A percentile compares a stretch with the other conserved stretches of the same genome.
These are phyloP conservation scores for Leccinum arenicola DNA, from an alignment of 768 basidiomycete genomes.

Conservation along the genomic window DNA sequence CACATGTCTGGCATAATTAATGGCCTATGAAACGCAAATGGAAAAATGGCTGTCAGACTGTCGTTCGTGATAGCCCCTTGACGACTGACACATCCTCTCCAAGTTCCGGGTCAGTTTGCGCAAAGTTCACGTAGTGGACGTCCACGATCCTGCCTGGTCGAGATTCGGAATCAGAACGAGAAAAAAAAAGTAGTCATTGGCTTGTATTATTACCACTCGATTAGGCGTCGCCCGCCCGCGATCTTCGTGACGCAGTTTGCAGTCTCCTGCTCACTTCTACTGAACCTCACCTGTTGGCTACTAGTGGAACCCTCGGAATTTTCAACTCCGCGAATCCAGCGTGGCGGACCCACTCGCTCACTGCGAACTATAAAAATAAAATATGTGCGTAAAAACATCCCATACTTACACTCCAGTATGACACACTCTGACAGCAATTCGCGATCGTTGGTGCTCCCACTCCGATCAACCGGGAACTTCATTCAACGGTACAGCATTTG, in stretches of 20 bases:
- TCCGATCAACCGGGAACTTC: conserved; percentile 11
- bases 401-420: neutral
- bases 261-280: neutral
- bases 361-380: neutral
- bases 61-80: conserved; percentile 19
- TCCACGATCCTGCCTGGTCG: conserved; percentile 16
- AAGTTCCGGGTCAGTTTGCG: conserved; percentile 3
- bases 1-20: conserved; percentile 28
- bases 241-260: conserved; percentile 9
- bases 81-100: conserved; percentile 20
- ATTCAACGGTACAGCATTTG: conserved; percentile 2
- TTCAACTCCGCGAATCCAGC: conserved; percentile 33
- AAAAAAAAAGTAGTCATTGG: conserved; percentile 18
- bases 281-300: neutral
- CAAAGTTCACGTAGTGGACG: conserved; percentile 25
- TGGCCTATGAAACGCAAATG: conserved; percentile 30
- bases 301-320: conserved; percentile 2
- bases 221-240: conserved; percentile 5
- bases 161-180: conserved; percentile 10
- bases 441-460: conserved; percentile 10
- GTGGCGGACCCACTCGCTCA: conserved; percentile 14
- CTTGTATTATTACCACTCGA: conserved; percentile 26
- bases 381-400: conserved; percentile 20
- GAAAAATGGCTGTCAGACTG: conserved; percentile 23
- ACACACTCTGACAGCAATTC: neutral